Conservation (phyloP, 2,329 filamentous ascomycete species). For the Penicillium palitans region DNA sequence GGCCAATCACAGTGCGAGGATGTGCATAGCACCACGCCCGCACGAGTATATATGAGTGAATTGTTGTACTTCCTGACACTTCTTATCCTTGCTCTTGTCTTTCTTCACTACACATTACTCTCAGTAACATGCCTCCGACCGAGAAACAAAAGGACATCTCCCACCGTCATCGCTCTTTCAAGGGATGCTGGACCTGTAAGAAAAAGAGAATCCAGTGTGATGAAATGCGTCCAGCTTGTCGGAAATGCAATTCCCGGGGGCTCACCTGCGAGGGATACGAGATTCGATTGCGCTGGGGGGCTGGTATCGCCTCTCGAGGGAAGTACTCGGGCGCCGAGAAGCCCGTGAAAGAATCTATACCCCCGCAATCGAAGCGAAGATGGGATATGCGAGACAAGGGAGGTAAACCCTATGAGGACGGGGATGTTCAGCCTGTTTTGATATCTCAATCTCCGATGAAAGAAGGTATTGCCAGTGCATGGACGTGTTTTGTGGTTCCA, state of each 20-base stretch:
- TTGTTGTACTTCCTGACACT: not conserved
- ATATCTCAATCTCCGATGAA: constrained; percentile 1
- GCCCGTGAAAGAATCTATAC: constrained; percentile 24
- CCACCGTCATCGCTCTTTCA: constrained; percentile 24
- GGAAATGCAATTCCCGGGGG: constrained; percentile 17
- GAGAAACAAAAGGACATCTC: constrained; percentile 15
- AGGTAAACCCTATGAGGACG: constrained; percentile 5
- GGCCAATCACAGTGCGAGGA: constrained; percentile 20
- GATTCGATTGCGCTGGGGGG: constrained; percentile 26
- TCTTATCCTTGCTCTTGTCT: not conserved
- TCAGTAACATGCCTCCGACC: constrained; percentile 9
- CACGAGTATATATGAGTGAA: constrained; percentile 19
- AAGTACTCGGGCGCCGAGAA: constrained; percentile 25
- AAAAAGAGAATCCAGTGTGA: constrained; percentile 27
- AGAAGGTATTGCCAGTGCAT: constrained; percentile 12
- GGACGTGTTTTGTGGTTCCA: not conserved
- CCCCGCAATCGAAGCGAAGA: constrained; percentile 21
- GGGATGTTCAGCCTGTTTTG: constrained; percentile 14
- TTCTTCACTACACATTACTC: not conserved
- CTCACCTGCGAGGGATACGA: constrained; percentile 25
- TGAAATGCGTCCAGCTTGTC: constrained; percentile 21
- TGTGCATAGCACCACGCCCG: constrained; percentile 2
- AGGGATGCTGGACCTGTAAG: constrained; percentile 29
- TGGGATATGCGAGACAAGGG: constrained; percentile 23
- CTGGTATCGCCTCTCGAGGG: constrained; percentile 26